Evolutionary conservation across 345 rosid species (phyloP).

Genomic region (Nasturtium officinale): DNA sequence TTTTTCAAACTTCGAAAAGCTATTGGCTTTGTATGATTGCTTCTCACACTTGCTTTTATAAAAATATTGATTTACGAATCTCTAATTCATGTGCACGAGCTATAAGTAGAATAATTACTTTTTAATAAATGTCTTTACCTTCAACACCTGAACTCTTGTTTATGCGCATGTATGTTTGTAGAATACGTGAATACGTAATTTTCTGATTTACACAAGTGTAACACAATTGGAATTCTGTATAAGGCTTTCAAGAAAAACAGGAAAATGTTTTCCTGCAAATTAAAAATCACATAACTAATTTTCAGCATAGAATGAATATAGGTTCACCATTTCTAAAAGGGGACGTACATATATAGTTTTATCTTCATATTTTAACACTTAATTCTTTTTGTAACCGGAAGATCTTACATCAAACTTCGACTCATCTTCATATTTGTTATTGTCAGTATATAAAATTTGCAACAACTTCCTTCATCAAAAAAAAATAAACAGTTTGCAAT

Average conservation of each 20-base stretch:
- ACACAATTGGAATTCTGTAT: neutral
- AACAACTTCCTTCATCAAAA: no score
- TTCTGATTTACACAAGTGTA: neutral
- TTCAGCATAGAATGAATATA: neutral
- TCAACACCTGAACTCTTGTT: constrained; percentile 13
- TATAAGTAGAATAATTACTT: constrained; percentile 38
- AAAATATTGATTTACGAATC: constrained; percentile 36
- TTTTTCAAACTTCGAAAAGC: constrained; percentile 38
- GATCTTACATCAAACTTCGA: neutral
- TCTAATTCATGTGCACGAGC: constrained; percentile 44
- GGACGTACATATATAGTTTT: neutral
- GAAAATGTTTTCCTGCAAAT: neutral
- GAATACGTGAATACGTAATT: constrained; percentile 1
- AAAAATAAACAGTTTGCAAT: no score
- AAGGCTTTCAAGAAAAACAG: neutral
- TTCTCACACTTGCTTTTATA: constrained; percentile 29
- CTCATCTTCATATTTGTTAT: neutral
- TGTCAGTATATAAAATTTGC: neutral
- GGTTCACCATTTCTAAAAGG: neutral
- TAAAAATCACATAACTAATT: neutral
- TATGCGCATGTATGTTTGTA: neutral
- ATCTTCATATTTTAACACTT: neutral
- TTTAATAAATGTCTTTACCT: neutral
- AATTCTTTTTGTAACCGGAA: neutral
- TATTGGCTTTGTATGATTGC: constrained; percentile 41